Evolutionary conservation across 129 eudicot genomes (phyloP), one percentile per base, ranked within the genome.

Genomic region (Flaveria sonorensis): DNA sequence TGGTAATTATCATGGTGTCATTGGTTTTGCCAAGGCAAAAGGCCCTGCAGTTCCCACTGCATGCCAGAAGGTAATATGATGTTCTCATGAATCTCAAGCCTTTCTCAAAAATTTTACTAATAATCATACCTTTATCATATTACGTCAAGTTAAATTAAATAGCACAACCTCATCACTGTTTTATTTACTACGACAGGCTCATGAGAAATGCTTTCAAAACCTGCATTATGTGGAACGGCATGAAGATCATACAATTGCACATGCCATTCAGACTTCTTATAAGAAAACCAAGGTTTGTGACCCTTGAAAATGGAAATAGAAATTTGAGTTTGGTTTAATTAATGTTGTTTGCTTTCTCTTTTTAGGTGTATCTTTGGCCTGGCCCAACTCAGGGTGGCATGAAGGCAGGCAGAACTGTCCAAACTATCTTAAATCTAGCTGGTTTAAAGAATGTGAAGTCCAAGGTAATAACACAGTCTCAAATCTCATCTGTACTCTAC

Each of bases 161-260:
- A 20, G 52, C 36, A 72, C 64, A 65, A 21, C 10, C 57, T 61
- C 42, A 13, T 21, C 51, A 20, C 60, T 26, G 3, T 18, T 28
- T 20, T 77, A 3, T 76, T 50, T 28, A 61, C 9, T 36, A 10
- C 50, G 57, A 65, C 87, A 93, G 98, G 98, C 97, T 64, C 83
- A 83, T 28, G 97, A 84, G 85, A 94, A 91, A 74, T 89, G 97
- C 85, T 94, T 84, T 57, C 92, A 94, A 78, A 94, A 94, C 81
- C 96, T 94, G 26, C 98, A 94, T 64, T 88, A 89, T 75, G 84
- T 94, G 59, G 98, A 94, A 47, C 86, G 91, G 15, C 92, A 94
- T n/a, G 98, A 93, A 86, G 92, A 94, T 28, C 98, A 94, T 88
- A 94, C 97, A 40, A 94, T 91, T 74, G 97, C 97, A 23, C 98